Evolutionary conservation across 2,329 filamentous ascomycete genomes (phyloP).

Genomic region (Bipolaris sorokiniana): DNA sequence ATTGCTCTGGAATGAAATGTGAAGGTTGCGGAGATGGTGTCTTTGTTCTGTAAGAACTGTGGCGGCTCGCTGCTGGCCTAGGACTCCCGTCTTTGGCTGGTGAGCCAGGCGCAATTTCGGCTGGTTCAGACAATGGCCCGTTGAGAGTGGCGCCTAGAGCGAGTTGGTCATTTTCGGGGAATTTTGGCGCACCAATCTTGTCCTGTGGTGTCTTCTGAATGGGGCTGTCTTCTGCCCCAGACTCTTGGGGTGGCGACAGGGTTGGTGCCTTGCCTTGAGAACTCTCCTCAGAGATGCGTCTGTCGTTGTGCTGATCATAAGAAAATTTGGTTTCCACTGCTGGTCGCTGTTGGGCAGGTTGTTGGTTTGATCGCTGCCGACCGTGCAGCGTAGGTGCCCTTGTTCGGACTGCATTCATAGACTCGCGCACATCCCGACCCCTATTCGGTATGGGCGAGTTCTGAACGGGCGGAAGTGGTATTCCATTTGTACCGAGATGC

Average conservation of each 20-base stretch:
- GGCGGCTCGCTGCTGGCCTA: conserved; percentile 32
- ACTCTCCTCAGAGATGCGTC: conserved; percentile 69
- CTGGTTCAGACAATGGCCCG: conserved; percentile 45
- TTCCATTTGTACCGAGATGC: conserved; percentile 83
- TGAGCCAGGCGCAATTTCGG: conserved; percentile 33
- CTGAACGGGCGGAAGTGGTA: conserved; percentile 80
- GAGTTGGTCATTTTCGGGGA: conserved; percentile 41
- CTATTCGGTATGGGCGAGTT: conserved; percentile 84
- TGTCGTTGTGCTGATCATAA: conserved; percentile 60
- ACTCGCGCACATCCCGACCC: conserved; percentile 82
- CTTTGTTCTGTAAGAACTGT: conserved; percentile 43
- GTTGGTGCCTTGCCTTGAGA: conserved; percentile 47
- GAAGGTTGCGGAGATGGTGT: conserved; percentile 51
- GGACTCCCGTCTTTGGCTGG: conserved; percentile 32
- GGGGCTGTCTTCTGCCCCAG: conserved; percentile 41
- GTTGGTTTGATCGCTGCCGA: conserved; percentile 56
- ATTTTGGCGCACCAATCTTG: conserved; percentile 58
- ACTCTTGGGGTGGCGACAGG: conserved; percentile 44
- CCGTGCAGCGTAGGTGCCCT: conserved; percentile 62
- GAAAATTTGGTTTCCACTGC: conserved; percentile 61
- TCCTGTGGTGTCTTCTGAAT: conserved; percentile 68
- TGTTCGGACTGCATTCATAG: conserved; percentile 73
- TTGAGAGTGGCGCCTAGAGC: conserved; percentile 44
- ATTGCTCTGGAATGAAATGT: conserved; percentile 58
- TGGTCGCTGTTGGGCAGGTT: conserved; percentile 48